A percentile compares a stretch with the other conserved stretches of the same genome.
phyloP scores from a whole-genome alignment of 2,329 filamentous ascomycete genomes.

The Scytalidium lignicola region DNA sequence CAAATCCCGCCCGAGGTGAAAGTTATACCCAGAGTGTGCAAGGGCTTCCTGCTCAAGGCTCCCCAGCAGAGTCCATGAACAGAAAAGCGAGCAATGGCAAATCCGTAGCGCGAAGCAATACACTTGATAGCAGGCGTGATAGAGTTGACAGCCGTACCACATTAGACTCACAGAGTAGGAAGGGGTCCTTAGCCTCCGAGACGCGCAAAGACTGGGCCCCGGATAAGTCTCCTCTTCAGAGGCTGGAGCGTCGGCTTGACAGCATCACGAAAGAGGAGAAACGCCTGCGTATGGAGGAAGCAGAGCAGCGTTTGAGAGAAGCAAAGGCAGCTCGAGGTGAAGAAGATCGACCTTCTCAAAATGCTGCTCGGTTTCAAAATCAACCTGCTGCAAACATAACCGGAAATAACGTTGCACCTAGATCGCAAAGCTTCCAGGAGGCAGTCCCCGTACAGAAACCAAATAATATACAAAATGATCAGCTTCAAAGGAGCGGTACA shows the following conservation, averaged over 20 bases:
- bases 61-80: conserved; percentile 1
- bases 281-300: conserved; percentile 75
- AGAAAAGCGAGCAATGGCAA: conserved; percentile 18
- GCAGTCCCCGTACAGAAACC: conserved; percentile 26
- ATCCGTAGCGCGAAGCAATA: conserved; percentile 8
- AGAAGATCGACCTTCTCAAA: conserved; percentile 18
- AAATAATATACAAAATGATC: conserved; percentile 30
- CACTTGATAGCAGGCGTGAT: conserved; percentile 9
- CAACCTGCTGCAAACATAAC: conserved; percentile 20
- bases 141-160: conserved; percentile 13
- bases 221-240: conserved; percentile 87
- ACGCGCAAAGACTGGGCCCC: conserved; percentile 59
- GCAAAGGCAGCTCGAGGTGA: conserved; percentile 20
- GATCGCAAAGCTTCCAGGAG: conserved; percentile 20
- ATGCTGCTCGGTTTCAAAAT: conserved; percentile 26
- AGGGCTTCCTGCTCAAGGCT: not conserved
- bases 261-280: conserved; percentile 97
- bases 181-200: conserved; percentile 30
- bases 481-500: conserved; percentile 27
- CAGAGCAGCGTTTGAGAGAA: conserved; percentile 69
- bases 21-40: conserved; percentile 2
- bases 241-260: conserved; percentile 82
- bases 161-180: conserved; percentile 20
- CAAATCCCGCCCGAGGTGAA: conserved; percentile 4
- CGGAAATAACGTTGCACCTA: conserved; percentile 13